Percentiles rank a stretch among this genome's conserved stretches.
These are phyloP conservation scores for Westerdykella aurantiaca DNA, from an alignment of 2,329 filamentous ascomycete genomes.

Conservation along the genomic window DNA sequence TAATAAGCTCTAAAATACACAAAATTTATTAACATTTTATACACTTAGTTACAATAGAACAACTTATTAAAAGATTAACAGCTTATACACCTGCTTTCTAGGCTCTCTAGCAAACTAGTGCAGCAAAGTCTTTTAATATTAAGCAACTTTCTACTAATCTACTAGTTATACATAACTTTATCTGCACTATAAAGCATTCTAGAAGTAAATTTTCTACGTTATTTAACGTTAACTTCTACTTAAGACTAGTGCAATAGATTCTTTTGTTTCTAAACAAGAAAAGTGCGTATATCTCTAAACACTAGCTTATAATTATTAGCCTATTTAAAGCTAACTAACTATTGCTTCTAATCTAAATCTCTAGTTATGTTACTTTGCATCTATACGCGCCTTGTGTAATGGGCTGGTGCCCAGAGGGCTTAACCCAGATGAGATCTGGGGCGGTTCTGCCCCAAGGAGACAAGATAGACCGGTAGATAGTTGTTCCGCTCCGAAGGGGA, in stretches of 20 bases:
- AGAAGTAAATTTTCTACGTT: too few species aligned
- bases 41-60: conserved; percentile 38
- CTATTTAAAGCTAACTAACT: conserved; percentile 56
- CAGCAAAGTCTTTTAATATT: conserved; percentile 30
- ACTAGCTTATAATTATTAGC: conserved; percentile 51
- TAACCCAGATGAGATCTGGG: too few species aligned
- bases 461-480: too few species aligned
- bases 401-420: too few species aligned
- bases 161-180: conserved; percentile 49
- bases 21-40: conserved; percentile 41
- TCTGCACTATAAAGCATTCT: conserved; percentile 38
- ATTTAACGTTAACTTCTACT: conserved; percentile 43
- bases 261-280: conserved; percentile 25
- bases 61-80: too few species aligned
- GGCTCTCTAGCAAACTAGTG: conserved; percentile 40
- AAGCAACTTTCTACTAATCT: conserved; percentile 39
- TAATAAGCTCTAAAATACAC: conserved; percentile 40
- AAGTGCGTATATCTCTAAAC: neutral
- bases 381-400: conserved; percentile 51
- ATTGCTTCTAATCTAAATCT: conserved; percentile 36
- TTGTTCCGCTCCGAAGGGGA: too few species aligned
- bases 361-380: conserved; percentile 41
- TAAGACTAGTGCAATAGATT: conserved; percentile 53
- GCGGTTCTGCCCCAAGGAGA: too few species aligned
- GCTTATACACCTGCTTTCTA: conserved; percentile 46